These are phyloP conservation scores for Talinum fruticosum DNA, from an alignment of 148 eudicot genomes.

Conservation along the genomic window DNA sequence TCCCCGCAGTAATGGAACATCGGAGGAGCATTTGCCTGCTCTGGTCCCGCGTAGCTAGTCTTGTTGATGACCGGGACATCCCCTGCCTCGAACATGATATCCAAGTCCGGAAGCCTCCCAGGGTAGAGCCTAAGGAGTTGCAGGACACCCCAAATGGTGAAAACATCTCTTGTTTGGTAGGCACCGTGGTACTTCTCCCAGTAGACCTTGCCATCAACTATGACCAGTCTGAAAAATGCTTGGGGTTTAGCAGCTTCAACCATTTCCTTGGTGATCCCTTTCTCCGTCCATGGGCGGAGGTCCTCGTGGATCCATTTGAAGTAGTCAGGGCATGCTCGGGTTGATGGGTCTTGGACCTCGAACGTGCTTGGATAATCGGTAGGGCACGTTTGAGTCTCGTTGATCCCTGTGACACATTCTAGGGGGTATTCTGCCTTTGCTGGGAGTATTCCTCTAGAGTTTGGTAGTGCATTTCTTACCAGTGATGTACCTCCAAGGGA, in stretches of 20 bases:
- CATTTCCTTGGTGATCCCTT: constrained; percentile 44
- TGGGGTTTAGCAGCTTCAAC: constrained; percentile 30
- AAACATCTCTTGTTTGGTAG: constrained; percentile 54
- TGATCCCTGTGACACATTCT: constrained; percentile 23
- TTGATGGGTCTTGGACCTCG: constrained; percentile 9
- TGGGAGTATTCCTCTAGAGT: neutral
- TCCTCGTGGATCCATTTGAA: constrained; percentile 58
- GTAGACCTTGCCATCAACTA: constrained; percentile 40
- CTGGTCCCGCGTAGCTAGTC: constrained; percentile 25
- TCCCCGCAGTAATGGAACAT: constrained; percentile 63
- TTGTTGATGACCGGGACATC: constrained; percentile 47
- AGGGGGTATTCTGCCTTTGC: constrained; percentile 23
- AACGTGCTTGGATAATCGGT: constrained; percentile 25
- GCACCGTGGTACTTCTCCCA: constrained; percentile 36
- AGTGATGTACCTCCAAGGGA: constrained; percentile 24
- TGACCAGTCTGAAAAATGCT: constrained; percentile 37
- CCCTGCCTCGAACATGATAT: constrained; percentile 63
- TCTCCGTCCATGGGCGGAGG: constrained; percentile 38
- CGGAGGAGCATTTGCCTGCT: constrained; percentile 35
- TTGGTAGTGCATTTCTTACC: constrained; percentile 21
- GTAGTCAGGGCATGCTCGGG: constrained; percentile 40
- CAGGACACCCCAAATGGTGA: constrained; percentile 59
- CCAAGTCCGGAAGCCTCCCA: constrained; percentile 59
- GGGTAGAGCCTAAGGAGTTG: constrained; percentile 63
- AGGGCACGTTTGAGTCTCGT: constrained; percentile 37